Percentiles rank a stretch among this genome's conserved stretches.
Conservation (phyloP, 108 stramenopile species). For the Chaetoceros muelleri region DNA sequence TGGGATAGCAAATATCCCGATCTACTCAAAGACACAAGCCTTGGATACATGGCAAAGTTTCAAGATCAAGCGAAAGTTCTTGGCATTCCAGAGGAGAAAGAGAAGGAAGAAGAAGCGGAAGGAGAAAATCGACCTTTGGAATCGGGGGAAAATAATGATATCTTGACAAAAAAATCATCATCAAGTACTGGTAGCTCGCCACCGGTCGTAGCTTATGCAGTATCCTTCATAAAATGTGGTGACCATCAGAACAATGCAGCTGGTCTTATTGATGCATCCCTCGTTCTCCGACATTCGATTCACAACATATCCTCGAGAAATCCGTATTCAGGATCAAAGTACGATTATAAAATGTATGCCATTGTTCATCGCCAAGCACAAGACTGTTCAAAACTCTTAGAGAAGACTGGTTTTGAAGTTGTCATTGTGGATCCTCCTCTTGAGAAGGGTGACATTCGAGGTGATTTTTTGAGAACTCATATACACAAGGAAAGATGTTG, state of each 20-base stretch:
- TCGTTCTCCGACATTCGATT: constrained; percentile 33
- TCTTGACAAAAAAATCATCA: no score
- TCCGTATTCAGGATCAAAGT: constrained; percentile 12
- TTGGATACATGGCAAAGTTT: no score
- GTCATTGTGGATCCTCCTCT: constrained; percentile 22
- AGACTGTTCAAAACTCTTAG: constrained; percentile 8
- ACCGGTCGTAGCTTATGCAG: constrained; percentile 35
- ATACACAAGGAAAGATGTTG: constrained; percentile 19
- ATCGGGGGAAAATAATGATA: no score
- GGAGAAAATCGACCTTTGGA: no score
- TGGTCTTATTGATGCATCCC: constrained; percentile 31
- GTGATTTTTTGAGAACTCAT: constrained; percentile 18
- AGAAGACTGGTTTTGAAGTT: constrained; percentile 17
- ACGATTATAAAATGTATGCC: constrained; percentile 38
- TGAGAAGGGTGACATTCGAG: constrained; percentile 15
- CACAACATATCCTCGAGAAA: constrained; percentile 17
- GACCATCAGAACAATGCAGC: constrained; percentile 22
- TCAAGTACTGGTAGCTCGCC: no score
- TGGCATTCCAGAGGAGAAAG: no score
- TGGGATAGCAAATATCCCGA: no score
- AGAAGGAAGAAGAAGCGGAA: no score
- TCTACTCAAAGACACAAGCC: no score
- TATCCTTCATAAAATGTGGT: constrained; percentile 37
- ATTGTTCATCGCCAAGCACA: constrained; percentile 17
- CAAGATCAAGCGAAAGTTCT: no score